Percentiles rank a stretch among this genome's conserved stretches.
Conservation (phyloP, 2,329 filamentous ascomycete species). For the Blastomyces emzantsi region DNA sequence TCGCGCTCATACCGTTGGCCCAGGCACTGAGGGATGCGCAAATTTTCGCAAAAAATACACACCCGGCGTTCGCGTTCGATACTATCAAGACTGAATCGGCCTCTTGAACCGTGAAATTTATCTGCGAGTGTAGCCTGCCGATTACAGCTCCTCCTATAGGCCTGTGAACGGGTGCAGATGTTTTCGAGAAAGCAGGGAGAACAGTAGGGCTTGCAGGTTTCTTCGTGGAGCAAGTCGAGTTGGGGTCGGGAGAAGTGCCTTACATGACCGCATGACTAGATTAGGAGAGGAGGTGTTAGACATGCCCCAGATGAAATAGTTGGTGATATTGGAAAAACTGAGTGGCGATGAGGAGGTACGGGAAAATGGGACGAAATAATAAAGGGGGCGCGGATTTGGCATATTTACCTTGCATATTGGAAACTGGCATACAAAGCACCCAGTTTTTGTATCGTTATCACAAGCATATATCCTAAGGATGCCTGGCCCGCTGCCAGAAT, state of each 20-base stretch:
- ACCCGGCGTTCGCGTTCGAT: background rate
- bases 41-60: background rate
- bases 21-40: background rate
- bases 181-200: background rate
- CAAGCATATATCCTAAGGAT: conserved; percentile 6
- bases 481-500: background rate
- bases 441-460: background rate
- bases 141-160: background rate
- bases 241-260: background rate
- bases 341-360: background rate
- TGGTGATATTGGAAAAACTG: background rate
- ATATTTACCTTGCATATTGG: background rate
- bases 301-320: background rate
- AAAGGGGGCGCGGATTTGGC: background rate
- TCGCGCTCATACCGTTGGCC: background rate
- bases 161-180: background rate
- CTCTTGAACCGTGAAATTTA: background rate
- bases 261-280: background rate
- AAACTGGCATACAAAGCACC: conserved; percentile 3
- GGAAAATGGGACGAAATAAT: background rate
- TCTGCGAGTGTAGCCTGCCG: background rate
- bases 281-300: background rate
- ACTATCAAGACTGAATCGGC: background rate
- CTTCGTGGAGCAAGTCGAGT: background rate
- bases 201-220: conserved; percentile 2